A percentile compares a stretch with the other conserved stretches of the same genome.
Evolutionary conservation across 2,329 filamentous ascomycete species (phyloP).

Genomic region (Microdochium trichocladiopsis): DNA sequence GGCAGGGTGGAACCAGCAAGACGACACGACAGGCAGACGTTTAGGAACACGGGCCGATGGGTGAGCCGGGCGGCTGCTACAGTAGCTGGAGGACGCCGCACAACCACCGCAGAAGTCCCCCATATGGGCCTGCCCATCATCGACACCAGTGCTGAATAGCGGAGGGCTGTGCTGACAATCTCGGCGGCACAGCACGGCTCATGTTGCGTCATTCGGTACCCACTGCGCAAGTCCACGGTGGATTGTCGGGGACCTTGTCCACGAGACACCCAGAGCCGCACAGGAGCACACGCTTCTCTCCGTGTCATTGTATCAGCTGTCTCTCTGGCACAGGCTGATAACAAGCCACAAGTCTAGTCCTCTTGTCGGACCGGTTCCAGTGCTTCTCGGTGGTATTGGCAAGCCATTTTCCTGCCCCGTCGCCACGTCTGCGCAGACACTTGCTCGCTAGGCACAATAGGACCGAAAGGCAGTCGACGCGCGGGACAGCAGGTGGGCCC

Average conservation of each 20-base stretch:
- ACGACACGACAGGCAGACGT: not conserved
- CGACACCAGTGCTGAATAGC: no score
- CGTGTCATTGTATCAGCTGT: not conserved
- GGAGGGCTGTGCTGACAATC: not conserved
- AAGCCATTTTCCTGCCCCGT: not conserved
- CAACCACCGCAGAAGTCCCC: not conserved
- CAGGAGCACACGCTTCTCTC: not conserved
- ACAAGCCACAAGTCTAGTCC: not conserved
- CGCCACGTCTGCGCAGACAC: not conserved
- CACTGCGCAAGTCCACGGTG: not conserved
- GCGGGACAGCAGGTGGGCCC: not conserved
- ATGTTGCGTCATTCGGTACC: not conserved
- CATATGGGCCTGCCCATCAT: not conserved
- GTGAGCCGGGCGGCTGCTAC: not conserved
- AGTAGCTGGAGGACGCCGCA: no score
- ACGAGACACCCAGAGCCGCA: no score
- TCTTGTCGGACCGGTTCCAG: not conserved
- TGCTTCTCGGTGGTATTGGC: not conserved
- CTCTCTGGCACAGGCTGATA: not conserved
- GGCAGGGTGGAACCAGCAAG: not conserved
- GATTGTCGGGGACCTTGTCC: not conserved
- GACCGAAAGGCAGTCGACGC: not conserved
- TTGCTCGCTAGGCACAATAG: not conserved
- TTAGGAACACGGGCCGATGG: not conserved
- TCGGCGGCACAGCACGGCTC: not conserved